Conservation (phyloP, 805 yeast species). For the Schizosaccharomyces japonicus region DNA sequence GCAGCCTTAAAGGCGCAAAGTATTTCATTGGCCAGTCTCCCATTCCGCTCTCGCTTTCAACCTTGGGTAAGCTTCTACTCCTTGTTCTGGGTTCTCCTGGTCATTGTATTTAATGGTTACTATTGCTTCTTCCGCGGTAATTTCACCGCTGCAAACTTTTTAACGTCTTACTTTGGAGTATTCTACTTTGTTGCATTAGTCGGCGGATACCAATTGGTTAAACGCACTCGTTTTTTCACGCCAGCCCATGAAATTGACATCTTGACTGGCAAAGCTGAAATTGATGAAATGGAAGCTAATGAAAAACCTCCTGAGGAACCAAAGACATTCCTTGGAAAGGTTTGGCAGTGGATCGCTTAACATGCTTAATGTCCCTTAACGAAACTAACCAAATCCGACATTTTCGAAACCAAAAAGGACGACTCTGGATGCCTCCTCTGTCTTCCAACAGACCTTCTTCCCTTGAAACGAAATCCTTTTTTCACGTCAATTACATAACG, state of each 20-base stretch:
- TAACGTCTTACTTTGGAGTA: constrained; percentile 1
- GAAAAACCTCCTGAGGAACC: background rate
- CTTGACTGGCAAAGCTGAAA: background rate
- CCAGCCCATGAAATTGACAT: background rate
- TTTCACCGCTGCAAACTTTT: background rate
- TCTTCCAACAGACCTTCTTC: too few relatives aligned
- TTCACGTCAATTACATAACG: too few relatives aligned
- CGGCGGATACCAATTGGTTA: background rate
- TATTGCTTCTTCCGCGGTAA: background rate
- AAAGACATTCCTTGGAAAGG: background rate
- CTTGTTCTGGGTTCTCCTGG: background rate
- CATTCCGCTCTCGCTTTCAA: constrained; percentile 45
- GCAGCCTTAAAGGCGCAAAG: constrained; percentile 46
- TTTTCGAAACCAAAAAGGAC: too few relatives aligned
- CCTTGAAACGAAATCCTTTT: too few relatives aligned
- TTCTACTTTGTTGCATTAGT: background rate
- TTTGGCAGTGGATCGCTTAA: constrained; percentile 1
- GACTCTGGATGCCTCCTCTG: too few relatives aligned
- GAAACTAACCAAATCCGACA: too few relatives aligned
- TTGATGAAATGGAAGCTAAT: background rate
- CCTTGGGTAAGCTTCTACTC: constrained; percentile 42
- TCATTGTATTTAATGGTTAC: background rate
- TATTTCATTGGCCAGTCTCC: constrained; percentile 37
- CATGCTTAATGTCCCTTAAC: too few relatives aligned
- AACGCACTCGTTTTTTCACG: background rate